These are phyloP conservation scores for Cadophora gregata DNA, from an alignment of 2,329 filamentous ascomycete genomes.

Conservation along the genomic window DNA sequence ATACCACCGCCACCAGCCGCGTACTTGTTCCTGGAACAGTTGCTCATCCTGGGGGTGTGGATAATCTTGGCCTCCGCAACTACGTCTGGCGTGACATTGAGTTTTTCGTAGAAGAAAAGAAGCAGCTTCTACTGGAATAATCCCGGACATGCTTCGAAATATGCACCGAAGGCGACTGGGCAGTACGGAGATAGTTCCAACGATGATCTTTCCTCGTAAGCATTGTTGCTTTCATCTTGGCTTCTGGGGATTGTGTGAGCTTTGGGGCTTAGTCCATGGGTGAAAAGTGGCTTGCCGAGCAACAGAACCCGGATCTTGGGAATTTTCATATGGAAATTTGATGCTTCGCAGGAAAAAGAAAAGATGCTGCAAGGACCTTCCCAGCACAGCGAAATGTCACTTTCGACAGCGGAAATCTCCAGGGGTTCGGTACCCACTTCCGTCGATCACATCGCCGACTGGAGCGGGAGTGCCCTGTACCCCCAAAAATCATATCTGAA, in stretches of 20 bases:
- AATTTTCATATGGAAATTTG: constrained; percentile 19
- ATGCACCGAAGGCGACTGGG: background rate
- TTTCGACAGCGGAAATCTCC: constrained; percentile 11
- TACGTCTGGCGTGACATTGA: background rate
- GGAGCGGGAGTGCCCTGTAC: constrained; percentile 16
- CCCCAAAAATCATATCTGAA: constrained; percentile 23
- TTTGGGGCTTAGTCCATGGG: background rate
- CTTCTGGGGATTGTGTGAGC: constrained; percentile 11
- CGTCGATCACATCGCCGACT: constrained; percentile 28
- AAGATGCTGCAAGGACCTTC: constrained; percentile 2
- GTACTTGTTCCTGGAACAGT: background rate
- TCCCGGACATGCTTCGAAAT: background rate
- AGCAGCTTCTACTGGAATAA: background rate
- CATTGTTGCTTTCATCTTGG: constrained; percentile 9
- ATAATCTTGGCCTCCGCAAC: background rate
- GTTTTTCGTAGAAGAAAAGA: background rate
- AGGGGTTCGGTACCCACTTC: constrained; percentile 23
- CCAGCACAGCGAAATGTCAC: constrained; percentile 9
- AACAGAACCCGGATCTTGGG: constrained; percentile 16
- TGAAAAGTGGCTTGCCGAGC: constrained; percentile 20
- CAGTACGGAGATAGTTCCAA: no score
- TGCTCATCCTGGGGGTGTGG: background rate
- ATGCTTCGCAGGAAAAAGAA: constrained; percentile 20
- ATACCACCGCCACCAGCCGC: no score
- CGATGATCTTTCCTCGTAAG: background rate